Conservation (phyloP, 2,329 filamentous ascomycete genomes). For the Beauveria sp. region DNA sequence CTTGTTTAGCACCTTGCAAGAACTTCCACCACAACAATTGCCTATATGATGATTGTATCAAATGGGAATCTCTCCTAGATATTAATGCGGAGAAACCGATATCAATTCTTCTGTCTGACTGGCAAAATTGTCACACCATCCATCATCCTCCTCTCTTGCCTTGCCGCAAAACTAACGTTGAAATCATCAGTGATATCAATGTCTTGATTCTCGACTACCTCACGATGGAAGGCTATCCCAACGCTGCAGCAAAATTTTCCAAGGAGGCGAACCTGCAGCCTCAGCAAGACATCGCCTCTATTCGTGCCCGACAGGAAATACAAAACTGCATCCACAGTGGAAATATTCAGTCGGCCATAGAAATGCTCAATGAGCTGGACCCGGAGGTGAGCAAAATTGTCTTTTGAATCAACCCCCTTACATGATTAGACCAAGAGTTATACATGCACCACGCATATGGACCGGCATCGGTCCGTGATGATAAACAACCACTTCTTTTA, state of each 20-base stretch:
- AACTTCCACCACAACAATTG: not conserved
- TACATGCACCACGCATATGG: constrained; percentile 99
- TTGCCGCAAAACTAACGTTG: constrained; percentile 20
- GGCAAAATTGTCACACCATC: constrained; percentile 6
- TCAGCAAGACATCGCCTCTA: constrained; percentile 62
- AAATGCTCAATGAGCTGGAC: constrained; percentile 81
- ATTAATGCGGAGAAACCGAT: constrained; percentile 81
- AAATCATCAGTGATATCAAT: constrained; percentile 73
- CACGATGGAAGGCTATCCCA: constrained; percentile 89
- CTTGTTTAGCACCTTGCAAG: not conserved
- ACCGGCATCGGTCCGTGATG: constrained; percentile 70
- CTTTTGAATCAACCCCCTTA: constrained; percentile 33
- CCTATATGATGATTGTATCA: constrained; percentile 76
- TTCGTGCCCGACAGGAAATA: constrained; percentile 74
- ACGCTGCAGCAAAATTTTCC: constrained; percentile 87
- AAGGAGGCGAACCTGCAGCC: constrained; percentile 82
- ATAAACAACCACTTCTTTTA: constrained; percentile 59
- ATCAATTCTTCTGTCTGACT: constrained; percentile 56
- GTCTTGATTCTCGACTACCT: constrained; percentile 93
- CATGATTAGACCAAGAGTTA: constrained; percentile 87
- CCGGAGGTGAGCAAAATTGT: constrained; percentile 63
- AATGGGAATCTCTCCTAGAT: constrained; percentile 99
- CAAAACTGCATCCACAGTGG: constrained; percentile 78
- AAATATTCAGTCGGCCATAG: constrained; percentile 77
- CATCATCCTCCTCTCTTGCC: constrained; percentile 5